Evolutionary conservation across 495 filamentous ascomycete species (phyloP).

Genomic region (Staphylotrichum tortipilum): DNA sequence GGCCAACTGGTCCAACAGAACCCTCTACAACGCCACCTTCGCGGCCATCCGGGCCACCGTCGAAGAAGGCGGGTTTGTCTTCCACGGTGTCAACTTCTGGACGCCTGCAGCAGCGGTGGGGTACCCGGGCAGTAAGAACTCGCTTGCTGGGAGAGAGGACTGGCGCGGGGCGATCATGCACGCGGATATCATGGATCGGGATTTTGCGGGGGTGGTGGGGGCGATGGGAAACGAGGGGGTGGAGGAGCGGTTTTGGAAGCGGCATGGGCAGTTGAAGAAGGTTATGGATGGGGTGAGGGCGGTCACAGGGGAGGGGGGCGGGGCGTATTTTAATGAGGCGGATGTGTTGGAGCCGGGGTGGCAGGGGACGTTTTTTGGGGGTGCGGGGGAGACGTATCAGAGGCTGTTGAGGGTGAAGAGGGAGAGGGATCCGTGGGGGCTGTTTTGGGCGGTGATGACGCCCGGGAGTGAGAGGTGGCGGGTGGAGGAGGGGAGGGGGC

Average conservation of each 20-base stretch:
- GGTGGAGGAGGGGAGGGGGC: constrained; percentile 19
- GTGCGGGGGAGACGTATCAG: constrained; percentile 40
- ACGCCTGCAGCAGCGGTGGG: constrained; percentile 20
- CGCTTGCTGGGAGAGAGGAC: too few relatives aligned
- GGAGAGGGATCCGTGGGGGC: constrained; percentile 42
- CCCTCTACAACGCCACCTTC: constrained; percentile 34
- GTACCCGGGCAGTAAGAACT: constrained; percentile 21
- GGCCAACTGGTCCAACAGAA: constrained; percentile 32
- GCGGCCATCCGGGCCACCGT: constrained; percentile 31
- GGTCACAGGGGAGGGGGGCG: constrained; percentile 27
- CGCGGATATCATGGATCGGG: too few relatives aligned
- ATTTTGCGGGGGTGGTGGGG: constrained; percentile 1
- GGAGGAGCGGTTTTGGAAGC: constrained; percentile 1
- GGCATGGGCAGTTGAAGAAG: constrained; percentile 10
- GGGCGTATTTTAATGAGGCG: constrained; percentile 41
- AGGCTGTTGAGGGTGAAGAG: constrained; percentile 43
- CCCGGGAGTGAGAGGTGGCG: constrained; percentile 47
- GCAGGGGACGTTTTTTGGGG: constrained; percentile 53
- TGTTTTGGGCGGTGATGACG: constrained; percentile 49
- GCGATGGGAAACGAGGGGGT: constrained; percentile 35
- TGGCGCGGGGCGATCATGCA: too few relatives aligned
- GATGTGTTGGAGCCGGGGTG: constrained; percentile 50
- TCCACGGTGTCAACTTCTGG: constrained; percentile 36
- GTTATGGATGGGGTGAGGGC: constrained; percentile 27
- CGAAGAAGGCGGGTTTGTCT: constrained; percentile 18